These are phyloP conservation scores for Priceomyces castillae DNA, from an alignment of 805 yeast genomes.

Conservation along the genomic window DNA sequence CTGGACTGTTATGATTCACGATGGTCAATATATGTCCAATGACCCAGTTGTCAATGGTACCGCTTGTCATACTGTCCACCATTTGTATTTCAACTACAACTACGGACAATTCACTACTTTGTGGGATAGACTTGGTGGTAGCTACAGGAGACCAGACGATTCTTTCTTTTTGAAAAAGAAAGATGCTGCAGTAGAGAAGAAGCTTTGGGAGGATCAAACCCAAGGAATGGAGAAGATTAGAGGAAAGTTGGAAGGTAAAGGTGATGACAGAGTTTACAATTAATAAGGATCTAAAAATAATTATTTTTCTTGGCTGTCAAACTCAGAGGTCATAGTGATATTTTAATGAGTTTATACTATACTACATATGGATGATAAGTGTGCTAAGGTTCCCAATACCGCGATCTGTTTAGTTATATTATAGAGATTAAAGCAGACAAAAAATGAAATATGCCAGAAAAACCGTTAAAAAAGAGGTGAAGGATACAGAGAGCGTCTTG, in stretches of 20 bases:
- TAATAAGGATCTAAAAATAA: background rate
- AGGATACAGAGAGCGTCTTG: background rate
- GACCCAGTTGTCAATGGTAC: slow-evolving; percentile 96
- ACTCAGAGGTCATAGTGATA: too few relatives aligned
- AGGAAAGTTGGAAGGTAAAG: slow-evolving; percentile 72
- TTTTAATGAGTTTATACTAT: too few relatives aligned
- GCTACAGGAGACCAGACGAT: slow-evolving; percentile 89
- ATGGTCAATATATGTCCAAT: slow-evolving; percentile 91
- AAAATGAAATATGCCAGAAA: background rate
- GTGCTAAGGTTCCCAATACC: background rate
- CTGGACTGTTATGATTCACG: slow-evolving; percentile 99
- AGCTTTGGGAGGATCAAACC: slow-evolving; percentile 69
- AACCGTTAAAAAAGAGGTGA: background rate
- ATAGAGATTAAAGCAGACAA: background rate
- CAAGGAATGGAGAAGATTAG: slow-evolving; percentile 76
- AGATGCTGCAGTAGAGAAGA: slow-evolving; percentile 53
- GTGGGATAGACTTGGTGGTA: slow-evolving; percentile 95
- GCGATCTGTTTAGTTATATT: background rate
- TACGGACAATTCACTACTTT: slow-evolving; percentile 97
- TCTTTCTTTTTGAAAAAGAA: slow-evolving; percentile 62
- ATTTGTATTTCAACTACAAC: slow-evolving; percentile 94
- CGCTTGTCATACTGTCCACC: slow-evolving; percentile 97
- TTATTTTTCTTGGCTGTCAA: too few relatives aligned
- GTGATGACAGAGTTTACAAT: slow-evolving; percentile 70
- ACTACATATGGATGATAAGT: background rate